phyloP scores from a whole-genome alignment of 148 eudicot species.

The Chenopodium suecicum region DNA sequence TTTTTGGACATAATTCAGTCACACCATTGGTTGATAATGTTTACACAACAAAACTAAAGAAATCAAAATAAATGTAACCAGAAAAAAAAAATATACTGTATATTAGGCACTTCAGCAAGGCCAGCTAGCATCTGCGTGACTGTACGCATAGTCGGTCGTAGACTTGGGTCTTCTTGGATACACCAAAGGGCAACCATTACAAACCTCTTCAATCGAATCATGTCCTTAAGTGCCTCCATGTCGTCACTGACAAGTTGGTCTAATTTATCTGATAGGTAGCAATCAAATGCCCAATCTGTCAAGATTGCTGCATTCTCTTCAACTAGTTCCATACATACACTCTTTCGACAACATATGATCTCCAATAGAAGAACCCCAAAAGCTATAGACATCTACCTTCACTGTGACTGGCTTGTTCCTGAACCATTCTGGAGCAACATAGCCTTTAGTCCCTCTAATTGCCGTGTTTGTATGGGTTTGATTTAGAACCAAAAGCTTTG shows the following conservation, averaged over 20 bases:
- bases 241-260: constrained; percentile 18
- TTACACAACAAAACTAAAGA: too few species aligned
- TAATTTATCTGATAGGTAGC: constrained; percentile 26
- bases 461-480: constrained; percentile 48
- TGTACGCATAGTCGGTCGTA: constrained; percentile 44
- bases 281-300: constrained; percentile 47
- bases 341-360: constrained; percentile 36
- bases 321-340: constrained; percentile 11
- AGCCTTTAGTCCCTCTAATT: constrained; percentile 66
- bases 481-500: constrained; percentile 45
- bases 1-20: too few species aligned
- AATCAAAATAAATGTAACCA: neutral
- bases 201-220: constrained; percentile 1
- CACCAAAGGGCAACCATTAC: constrained; percentile 48
- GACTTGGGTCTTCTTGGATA: constrained; percentile 44
- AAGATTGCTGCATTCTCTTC: constrained; percentile 15
- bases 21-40: too few species aligned
- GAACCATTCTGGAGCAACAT: constrained; percentile 78
- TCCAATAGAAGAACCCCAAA: constrained; percentile 46
- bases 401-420: constrained; percentile 42
- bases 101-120: constrained; percentile 23
- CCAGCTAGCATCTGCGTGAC: constrained; percentile 42
- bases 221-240: constrained; percentile 18
- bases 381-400: constrained; percentile 59
- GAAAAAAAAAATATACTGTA: neutral